Evolutionary conservation across 805 yeast genomes (phyloP).

Genomic region (Ogataea trehaloabstinens): DNA sequence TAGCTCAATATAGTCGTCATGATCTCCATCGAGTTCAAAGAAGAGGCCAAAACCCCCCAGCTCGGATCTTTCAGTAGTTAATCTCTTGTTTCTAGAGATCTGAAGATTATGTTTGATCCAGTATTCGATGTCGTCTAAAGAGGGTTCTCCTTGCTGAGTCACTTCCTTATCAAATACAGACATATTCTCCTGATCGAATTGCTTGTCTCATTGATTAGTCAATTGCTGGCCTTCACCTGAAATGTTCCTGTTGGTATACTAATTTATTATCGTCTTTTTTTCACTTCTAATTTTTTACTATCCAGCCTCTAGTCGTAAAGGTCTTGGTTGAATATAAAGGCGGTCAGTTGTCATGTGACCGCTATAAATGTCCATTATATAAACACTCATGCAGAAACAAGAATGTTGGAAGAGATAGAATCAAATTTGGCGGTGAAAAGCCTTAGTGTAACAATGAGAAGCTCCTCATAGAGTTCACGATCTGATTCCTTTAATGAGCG

Average conservation of each 20-base stretch:
- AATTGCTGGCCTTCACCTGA: no score
- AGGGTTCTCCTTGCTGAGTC: no score
- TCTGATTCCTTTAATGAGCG: constrained; percentile 48
- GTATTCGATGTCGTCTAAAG: neutral
- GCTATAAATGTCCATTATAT: no score
- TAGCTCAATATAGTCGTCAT: constrained; percentile 28
- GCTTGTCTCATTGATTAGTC: no score
- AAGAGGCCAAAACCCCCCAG: constrained; percentile 39
- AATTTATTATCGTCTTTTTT: no score
- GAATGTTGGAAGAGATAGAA: constrained; percentile 70
- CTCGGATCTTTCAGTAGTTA: constrained; percentile 16
- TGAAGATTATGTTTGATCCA: constrained; percentile 10
- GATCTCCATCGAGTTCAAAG: constrained; percentile 10
- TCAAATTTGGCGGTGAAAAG: constrained; percentile 71
- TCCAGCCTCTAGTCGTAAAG: no score
- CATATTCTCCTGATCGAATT: no score
- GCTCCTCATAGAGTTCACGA: constrained; percentile 56
- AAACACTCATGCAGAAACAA: constrained; percentile 42
- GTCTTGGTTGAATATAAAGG: no score
- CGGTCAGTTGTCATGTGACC: no score
- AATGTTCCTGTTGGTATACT: no score
- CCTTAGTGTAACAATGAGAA: constrained; percentile 57
- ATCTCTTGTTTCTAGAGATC: neutral
- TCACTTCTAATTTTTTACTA: no score
- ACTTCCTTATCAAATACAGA: no score